phyloP scores from a whole-genome alignment of 2,329 filamentous ascomycete species.

The Lasiodiplodia hormozganensis region DNA sequence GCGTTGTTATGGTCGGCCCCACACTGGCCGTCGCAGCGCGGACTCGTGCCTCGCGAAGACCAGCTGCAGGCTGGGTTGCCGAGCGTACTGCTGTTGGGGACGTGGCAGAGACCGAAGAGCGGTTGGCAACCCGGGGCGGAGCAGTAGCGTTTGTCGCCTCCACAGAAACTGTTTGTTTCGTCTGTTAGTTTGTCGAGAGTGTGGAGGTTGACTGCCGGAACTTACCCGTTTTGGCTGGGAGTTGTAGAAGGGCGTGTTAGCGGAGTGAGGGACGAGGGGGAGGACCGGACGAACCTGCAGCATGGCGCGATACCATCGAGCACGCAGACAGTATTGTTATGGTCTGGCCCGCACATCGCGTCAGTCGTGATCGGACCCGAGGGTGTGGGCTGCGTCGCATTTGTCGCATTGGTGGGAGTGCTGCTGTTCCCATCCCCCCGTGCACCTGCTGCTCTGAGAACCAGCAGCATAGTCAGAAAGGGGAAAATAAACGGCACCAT shows the following conservation, averaged over 20 bases:
- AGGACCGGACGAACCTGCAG: slow-evolving; percentile 10
- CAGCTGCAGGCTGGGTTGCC: slow-evolving; percentile 24
- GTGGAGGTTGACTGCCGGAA: not conserved
- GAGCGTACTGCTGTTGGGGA: slow-evolving; percentile 23
- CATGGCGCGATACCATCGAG: slow-evolving; percentile 21
- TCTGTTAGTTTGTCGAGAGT: not conserved
- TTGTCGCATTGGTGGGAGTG: not conserved
- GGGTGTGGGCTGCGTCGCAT: not conserved
- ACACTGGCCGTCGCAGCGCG: slow-evolving; percentile 28
- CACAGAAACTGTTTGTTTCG: slow-evolving; percentile 20
- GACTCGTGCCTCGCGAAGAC: slow-evolving; percentile 4
- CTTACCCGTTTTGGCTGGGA: slow-evolving; percentile 18
- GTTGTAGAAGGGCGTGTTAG: not conserved
- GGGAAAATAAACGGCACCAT: not conserved
- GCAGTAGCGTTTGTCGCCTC: slow-evolving; percentile 24
- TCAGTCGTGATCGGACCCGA: not conserved
- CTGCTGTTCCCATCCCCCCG: not conserved
- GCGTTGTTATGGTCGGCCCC: slow-evolving; percentile 10
- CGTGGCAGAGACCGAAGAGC: slow-evolving; percentile 10
- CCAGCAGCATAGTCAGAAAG: not conserved
- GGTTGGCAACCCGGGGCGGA: slow-evolving; percentile 8
- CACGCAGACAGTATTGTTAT: slow-evolving; percentile 17
- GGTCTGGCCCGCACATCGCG: not conserved
- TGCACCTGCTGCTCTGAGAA: not conserved
- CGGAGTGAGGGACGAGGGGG: not conserved